Evolutionary conservation across 192 early-diverging fungal genomes (phyloP), one percentile per base, ranked within the genome.

Genomic region (Mortierella antarctica): DNA sequence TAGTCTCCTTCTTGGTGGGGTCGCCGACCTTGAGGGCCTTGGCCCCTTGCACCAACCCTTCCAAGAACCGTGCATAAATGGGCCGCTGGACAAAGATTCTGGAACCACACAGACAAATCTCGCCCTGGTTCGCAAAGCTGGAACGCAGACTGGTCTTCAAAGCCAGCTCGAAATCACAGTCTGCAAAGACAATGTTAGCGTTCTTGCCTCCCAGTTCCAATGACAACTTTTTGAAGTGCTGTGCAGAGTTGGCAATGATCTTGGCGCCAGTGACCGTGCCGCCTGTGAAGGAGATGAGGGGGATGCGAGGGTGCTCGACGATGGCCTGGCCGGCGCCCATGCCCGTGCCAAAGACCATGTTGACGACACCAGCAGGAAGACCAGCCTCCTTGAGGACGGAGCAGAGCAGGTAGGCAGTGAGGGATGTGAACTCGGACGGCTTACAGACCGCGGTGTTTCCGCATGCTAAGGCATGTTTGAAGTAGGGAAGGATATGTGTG

Each of bases 191-290:
- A 59, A 92, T 76, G 82, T 86, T 89, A 21, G 93, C 92, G 76
- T 93, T 94, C 79, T 95, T 95, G 52, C 94, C 94, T 57, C 90
- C 86, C 2, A 95, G 82, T 72, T 95, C 94, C 14, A 95, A 67
- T 0, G 89, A 90, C 15, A 93, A 68, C 48, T 92, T 93, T 73
- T 94, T 94, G 77, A 89, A 86, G 47, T 78, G 65, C 14, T 63
- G 73, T 6, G 90, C 89, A 31, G 87, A 82, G 53, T 66, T 62
- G 12, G 72, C 66, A 58, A 81, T 88, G 48, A 93, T 84, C 48
- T 71, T 82, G 41, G 84, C 51, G 21, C 92, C 92, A 6, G 91
- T 93, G 42, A 75, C 84, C 14, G 93, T 91, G 51, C 91, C 91
- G 11, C 92, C 92, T 1, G 92, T 95, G 75, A 95, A 93, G 0